Base-by-base conservation (phyloP, 2,329 filamentous ascomycete genomes). In the Fragosphaeria purpurea region DNA sequence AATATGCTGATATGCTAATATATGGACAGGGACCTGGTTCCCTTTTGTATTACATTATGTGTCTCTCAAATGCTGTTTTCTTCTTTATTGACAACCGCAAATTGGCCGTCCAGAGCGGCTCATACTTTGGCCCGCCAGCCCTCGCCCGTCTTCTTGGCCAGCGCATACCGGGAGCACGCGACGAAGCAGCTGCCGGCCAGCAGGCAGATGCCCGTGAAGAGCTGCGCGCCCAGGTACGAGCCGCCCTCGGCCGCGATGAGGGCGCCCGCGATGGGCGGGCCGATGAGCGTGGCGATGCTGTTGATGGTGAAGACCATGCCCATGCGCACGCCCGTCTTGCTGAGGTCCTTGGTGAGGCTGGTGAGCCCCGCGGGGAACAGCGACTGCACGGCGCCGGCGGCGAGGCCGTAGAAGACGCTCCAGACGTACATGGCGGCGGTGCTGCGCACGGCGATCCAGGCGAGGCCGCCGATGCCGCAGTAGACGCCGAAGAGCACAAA, bases 291-390 rank as follows among this genome's bases (percentile, higher is more conserved):
- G 2, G 74, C 72, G 45, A 78, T 74, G 54, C 74, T 76, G 53
- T 72, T 71, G 46, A 78, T 71, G 0, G 73, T 77, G 44, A 81
- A 80, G 0, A 72, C 66, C 77, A 81, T 80, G 44, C 77, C 78
- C 61, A 80, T 76, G 7, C 77, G 64, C 3, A 75, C 74, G 0
- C 77, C 77, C 13, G 73, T 66, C 61, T 74, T 77, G 7, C 67
- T 60, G 53, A 74, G 63, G 58, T 80, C 76, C 5, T 66, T 67
- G 2, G 74, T 78, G 51, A 81, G 64, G 41, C 74, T 75, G 46
- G 73, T 75, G 41, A 85, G 59, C 0, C 75, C 77, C 0, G 82
- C 79, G 0, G 84, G 83, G 57, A 86, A 86, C 9, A 88, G 61
- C 6, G 75, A 74, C 63, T 86, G 83, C 44, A 86, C 76, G 0